Evolutionary conservation across 441 rosid species (phyloP).

Genomic region (Pelargonium australe): DNA sequence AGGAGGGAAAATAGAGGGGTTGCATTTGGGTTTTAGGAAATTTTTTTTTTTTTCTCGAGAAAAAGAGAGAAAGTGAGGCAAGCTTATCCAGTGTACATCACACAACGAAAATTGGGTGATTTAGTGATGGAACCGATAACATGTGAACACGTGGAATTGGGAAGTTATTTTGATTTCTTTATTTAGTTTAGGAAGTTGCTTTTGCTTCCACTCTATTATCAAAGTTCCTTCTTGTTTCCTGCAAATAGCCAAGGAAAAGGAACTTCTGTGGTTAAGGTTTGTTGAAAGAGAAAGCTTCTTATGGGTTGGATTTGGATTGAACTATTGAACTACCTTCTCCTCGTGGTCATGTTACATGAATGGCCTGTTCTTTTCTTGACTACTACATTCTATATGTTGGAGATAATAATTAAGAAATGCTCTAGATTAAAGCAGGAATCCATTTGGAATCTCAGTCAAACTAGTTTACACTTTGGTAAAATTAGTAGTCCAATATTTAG

Average conservation of each 20-base stretch:
- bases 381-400: too few relatives aligned
- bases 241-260: not conserved
- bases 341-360: too few relatives aligned
- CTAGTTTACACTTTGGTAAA: too few relatives aligned
- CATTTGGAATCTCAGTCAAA: too few relatives aligned
- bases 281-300: not conserved
- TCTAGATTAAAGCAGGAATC: too few relatives aligned
- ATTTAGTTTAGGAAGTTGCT: not conserved
- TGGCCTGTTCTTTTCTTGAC: too few relatives aligned
- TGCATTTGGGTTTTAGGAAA: not conserved
- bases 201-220: not conserved
- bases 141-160: conserved; percentile 24
- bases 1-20: conserved; percentile 9
- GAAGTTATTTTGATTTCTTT: not conserved
- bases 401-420: too few relatives aligned
- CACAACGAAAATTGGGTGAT: too few relatives aligned
- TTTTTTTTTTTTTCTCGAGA: not conserved
- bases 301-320: too few relatives aligned
- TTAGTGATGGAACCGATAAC: too few relatives aligned
- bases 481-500: too few relatives aligned
- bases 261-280: conserved; percentile 21
- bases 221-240: not conserved
- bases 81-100: conserved; percentile 39
- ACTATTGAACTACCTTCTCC: too few relatives aligned
- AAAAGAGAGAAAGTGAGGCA: conserved; percentile 31